A percentile compares a stretch with the other conserved stretches of the same genome.
Evolutionary conservation across 2,329 filamentous ascomycete genomes (phyloP).

Genomic region (Periconia sp.): DNA sequence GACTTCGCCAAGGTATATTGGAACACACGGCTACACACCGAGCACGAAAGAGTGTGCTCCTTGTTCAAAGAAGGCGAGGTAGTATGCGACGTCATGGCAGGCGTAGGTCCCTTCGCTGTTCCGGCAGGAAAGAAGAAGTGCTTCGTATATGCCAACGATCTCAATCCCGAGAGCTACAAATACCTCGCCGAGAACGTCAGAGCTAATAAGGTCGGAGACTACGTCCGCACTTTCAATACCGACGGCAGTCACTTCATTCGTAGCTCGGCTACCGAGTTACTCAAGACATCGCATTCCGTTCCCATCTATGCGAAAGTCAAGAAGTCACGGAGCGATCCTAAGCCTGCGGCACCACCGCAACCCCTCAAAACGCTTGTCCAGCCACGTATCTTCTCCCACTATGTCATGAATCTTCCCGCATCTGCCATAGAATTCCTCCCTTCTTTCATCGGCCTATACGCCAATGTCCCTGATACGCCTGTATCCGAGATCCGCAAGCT

Average conservation of each 20-base stretch:
- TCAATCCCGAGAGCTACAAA: constrained; percentile 87
- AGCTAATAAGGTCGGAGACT: constrained; percentile 77
- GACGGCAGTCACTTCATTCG: constrained; percentile 85
- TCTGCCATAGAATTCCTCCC: constrained; percentile 84
- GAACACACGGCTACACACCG: constrained; percentile 90
- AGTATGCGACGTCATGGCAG: constrained; percentile 96
- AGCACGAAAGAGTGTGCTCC: constrained; percentile 80
- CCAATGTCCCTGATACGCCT: constrained; percentile 53
- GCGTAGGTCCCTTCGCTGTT: constrained; percentile 92
- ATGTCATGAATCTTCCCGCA: constrained; percentile 96
- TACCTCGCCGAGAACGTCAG: constrained; percentile 73
- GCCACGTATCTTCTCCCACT: constrained; percentile 84
- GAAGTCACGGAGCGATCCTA: constrained; percentile 29
- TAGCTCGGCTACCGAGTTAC: constrained; percentile 65
- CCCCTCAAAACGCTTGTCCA: constrained; percentile 54
- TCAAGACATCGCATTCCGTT: constrained; percentile 60
- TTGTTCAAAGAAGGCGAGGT: constrained; percentile 84
- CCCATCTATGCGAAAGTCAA: constrained; percentile 45
- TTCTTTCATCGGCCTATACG: constrained; percentile 79
- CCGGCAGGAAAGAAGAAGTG: constrained; percentile 88
- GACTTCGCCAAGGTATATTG: constrained; percentile 98
- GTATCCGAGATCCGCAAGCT: constrained; percentile 33
- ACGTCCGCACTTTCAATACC: constrained; percentile 78
- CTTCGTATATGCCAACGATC: constrained; percentile 96
- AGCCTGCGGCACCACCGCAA: constrained; percentile 27